Percentiles rank a stretch among this genome's conserved stretches.
These are phyloP conservation scores for Fallopia convolvulus DNA, from an alignment of 148 eudicot species.

Conservation along the genomic window DNA sequence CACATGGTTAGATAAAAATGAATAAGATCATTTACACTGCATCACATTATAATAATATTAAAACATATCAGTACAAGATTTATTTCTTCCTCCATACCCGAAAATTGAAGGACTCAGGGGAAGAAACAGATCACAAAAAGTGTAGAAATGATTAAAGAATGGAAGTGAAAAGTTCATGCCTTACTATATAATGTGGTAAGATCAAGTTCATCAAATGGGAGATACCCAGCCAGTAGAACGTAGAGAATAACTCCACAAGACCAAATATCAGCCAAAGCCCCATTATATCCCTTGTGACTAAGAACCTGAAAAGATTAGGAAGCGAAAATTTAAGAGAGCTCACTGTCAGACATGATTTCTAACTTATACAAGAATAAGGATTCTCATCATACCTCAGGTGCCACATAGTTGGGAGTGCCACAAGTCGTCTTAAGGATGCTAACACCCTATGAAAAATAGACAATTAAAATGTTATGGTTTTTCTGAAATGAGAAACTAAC, in stretches of 20 bases:
- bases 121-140: neutral
- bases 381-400: constrained; percentile 72
- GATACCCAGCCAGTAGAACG: constrained; percentile 92
- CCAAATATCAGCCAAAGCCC: constrained; percentile 96
- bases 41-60: neutral
- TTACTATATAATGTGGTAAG: constrained; percentile 82
- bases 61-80: neutral
- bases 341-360: neutral
- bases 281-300: constrained; percentile 93
- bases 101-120: neutral
- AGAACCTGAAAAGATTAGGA: constrained; percentile 52
- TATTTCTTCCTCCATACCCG: neutral
- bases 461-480: neutral
- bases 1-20: neutral
- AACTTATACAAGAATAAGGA: neutral
- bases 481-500: neutral
- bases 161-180: constrained; percentile 40
- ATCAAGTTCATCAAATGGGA: constrained; percentile 97
- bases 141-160: neutral
- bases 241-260: constrained; percentile 95
- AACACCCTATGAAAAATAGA: constrained; percentile 54
- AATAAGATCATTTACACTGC: neutral
- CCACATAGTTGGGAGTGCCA: constrained; percentile 98
- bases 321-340: constrained; percentile 1
- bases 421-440: constrained; percentile 87